A percentile compares a stretch with the other conserved stretches of the same genome.
These are phyloP conservation scores for Trichoderma gamsii DNA, from an alignment of 495 filamentous ascomycete genomes.

Conservation along the genomic window DNA sequence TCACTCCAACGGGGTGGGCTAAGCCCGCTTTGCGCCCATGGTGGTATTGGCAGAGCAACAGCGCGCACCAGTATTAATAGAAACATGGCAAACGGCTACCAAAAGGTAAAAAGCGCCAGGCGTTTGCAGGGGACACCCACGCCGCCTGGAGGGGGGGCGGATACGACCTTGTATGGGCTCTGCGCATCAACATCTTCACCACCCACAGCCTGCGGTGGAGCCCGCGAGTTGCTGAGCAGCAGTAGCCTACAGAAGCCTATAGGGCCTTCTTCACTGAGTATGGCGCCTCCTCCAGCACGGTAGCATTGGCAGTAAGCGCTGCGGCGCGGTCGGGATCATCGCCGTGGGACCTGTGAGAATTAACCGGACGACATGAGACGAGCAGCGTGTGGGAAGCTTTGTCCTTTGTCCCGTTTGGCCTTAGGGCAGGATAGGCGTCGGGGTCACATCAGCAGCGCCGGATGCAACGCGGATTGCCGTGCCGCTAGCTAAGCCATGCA, in stretches of 20 bases:
- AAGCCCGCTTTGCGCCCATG: not conserved
- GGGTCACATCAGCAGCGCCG: slow-evolving; percentile 8
- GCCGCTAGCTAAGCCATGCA: not conserved
- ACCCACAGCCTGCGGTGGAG: not conserved
- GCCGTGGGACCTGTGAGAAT: not conserved
- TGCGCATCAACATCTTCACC: not conserved
- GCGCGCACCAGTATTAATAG: slow-evolving; percentile 3
- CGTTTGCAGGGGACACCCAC: not conserved
- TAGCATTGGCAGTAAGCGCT: not conserved
- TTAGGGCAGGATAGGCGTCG: not conserved
- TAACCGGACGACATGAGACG: not conserved
- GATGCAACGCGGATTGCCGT: not conserved
- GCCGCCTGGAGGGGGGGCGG: not conserved
- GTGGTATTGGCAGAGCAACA: slow-evolving; percentile 11
- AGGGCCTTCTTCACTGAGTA: too few species aligned
- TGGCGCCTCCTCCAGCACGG: too few species aligned
- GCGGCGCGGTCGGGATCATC: not conserved
- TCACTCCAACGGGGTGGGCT: not conserved
- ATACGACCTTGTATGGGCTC: not conserved
- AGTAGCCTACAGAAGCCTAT: not conserved
- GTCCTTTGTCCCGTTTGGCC: not conserved
- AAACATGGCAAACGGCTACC: not conserved
- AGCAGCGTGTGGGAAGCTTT: not conserved
- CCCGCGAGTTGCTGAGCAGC: not conserved
- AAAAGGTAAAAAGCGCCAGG: not conserved